Evolutionary conservation across 495 filamentous ascomycete species (phyloP).

Genomic region (Daldinia loculata): DNA sequence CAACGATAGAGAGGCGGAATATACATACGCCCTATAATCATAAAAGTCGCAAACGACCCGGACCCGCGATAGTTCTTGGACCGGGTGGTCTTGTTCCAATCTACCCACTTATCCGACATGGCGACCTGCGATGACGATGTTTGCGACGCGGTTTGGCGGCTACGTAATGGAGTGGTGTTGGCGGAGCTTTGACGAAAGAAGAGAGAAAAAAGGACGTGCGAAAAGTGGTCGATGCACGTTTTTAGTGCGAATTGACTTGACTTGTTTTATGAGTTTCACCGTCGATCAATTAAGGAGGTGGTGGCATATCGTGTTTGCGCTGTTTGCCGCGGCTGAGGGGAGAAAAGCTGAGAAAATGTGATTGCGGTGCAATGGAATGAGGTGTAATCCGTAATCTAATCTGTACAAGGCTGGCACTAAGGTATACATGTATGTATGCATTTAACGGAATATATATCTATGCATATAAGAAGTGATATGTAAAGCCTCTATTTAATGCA

Average conservation of each 20-base stretch:
- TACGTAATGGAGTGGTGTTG: constrained; percentile 6
- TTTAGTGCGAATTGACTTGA: not conserved
- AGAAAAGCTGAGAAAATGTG: constrained; percentile 21
- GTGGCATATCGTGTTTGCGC: constrained; percentile 1
- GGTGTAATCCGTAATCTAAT: not conserved
- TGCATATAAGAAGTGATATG: no score
- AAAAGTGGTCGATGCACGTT: not conserved
- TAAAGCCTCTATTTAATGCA: no score
- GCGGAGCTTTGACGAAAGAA: no score
- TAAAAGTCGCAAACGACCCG: constrained; percentile 84
- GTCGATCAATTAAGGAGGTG: constrained; percentile 7
- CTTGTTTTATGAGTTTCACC: not conserved
- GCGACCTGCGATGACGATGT: constrained; percentile 20
- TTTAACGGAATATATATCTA: not conserved
- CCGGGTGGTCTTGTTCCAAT: constrained; percentile 59
- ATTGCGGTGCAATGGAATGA: no score
- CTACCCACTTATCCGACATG: constrained; percentile 55
- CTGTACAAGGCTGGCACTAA: not conserved
- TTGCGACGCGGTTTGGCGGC: not conserved
- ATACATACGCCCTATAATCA: constrained; percentile 86
- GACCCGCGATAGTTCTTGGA: constrained; percentile 60
- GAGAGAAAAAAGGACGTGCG: not conserved
- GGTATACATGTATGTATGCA: not conserved
- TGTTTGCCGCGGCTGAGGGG: constrained; percentile 29
- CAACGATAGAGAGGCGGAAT: not conserved